A percentile compares a stretch with the other conserved stretches of the same genome.
Conservation (phyloP, 208 protist species). For the Leishmania lainsoni region DNA sequence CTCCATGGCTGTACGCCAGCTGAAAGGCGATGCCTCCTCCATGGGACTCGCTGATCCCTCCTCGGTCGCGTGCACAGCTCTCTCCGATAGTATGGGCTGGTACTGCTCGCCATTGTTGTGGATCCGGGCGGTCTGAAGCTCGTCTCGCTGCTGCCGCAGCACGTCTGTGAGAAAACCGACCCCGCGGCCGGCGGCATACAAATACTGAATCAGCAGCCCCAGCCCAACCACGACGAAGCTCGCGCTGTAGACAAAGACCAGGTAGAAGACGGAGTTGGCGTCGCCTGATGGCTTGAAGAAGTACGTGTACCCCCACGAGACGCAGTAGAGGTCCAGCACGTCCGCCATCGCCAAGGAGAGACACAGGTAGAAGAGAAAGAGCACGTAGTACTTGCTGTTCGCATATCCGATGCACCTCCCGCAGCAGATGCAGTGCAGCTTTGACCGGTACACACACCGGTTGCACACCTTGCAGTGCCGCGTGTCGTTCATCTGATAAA, state of each 20-base stretch:
- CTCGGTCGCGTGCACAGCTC: background rate
- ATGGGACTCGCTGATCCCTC: slow-evolving; percentile 18
- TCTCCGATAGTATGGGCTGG: slow-evolving; percentile 24
- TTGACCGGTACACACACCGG: slow-evolving; percentile 68
- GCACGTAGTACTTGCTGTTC: slow-evolving; percentile 84
- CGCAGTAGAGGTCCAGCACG: slow-evolving; percentile 27
- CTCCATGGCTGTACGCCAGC: slow-evolving; percentile 21
- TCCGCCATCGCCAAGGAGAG: slow-evolving; percentile 23
- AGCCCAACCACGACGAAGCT: slow-evolving; percentile 4
- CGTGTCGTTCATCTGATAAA: slow-evolving; percentile 75
- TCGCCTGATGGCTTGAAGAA: slow-evolving; percentile 26
- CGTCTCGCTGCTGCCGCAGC: slow-evolving; percentile 18
- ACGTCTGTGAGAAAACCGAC: slow-evolving; percentile 26
- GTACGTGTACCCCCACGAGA: slow-evolving; percentile 30
- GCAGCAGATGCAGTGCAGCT: slow-evolving; percentile 86
- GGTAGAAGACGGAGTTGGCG: slow-evolving; percentile 28
- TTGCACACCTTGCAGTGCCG: slow-evolving; percentile 84
- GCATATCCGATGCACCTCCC: slow-evolving; percentile 77
- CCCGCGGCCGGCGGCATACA: slow-evolving; percentile 23
- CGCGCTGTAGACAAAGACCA: slow-evolving; percentile 32
- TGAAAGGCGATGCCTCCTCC: slow-evolving; percentile 19
- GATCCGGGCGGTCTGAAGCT: slow-evolving; percentile 3
- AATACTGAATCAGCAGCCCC: slow-evolving; percentile 15
- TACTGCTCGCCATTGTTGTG: slow-evolving; percentile 30
- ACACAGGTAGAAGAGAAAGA: slow-evolving; percentile 47